phyloP scores from a whole-genome alignment of 371 early-diverging fungal genomes.

The Mortierella sp. region DNA sequence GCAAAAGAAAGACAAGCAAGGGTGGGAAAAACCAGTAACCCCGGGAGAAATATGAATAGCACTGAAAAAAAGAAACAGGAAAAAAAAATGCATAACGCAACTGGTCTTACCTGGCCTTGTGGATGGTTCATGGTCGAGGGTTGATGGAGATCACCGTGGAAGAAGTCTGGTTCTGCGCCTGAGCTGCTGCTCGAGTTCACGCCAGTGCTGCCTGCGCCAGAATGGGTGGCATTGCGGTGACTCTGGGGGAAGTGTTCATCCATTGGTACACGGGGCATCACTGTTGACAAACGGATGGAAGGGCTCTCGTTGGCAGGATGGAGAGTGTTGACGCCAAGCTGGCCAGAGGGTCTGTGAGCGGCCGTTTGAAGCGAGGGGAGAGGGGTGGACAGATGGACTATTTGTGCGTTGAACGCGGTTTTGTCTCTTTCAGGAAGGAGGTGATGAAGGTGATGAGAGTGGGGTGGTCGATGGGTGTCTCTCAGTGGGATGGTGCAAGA shows the following conservation, averaged over 20 bases:
- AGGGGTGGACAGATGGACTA: not conserved
- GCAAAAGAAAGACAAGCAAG: not conserved
- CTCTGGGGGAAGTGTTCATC: conserved; percentile 55
- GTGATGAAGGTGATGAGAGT: not conserved
- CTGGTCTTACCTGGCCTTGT: conserved; percentile 50
- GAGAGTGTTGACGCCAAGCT: conserved; percentile 1
- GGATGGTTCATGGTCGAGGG: conserved; percentile 55
- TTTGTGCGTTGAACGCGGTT: too few relatives aligned
- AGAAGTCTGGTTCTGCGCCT: conserved; percentile 17
- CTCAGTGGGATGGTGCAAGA: too few relatives aligned
- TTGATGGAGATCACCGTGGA: conserved; percentile 47
- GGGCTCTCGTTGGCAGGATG: not conserved
- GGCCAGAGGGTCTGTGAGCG: conserved; percentile 5
- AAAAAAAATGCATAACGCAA: conserved; percentile 4
- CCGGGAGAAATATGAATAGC: not conserved
- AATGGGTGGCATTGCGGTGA: conserved; percentile 12
- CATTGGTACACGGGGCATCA: conserved; percentile 52
- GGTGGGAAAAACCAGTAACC: not conserved
- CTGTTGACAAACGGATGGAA: conserved; percentile 2
- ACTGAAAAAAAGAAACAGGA: too few relatives aligned
- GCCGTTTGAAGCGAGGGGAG: not conserved
- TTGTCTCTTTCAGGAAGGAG: too few relatives aligned
- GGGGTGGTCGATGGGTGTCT: too few relatives aligned
- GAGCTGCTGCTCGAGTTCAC: conserved; percentile 5
- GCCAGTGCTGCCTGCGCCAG: not conserved